Conservation (phyloP, 306 rosid species). For the Astragalus glycyphyllos region DNA sequence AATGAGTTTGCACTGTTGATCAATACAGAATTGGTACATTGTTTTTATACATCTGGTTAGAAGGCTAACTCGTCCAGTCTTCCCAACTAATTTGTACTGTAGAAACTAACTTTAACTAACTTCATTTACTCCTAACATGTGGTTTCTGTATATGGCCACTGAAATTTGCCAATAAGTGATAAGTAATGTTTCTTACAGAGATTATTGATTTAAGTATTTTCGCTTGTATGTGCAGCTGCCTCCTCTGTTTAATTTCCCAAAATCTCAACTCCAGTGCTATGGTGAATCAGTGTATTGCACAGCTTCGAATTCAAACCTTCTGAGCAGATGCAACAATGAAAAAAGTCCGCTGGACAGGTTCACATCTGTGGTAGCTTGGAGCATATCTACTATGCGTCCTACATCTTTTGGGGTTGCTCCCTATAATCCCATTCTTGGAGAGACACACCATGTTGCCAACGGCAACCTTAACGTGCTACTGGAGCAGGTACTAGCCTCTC, state of each 20-base stretch:
- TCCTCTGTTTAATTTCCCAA: conserved; percentile 75
- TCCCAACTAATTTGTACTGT: too few relatives aligned
- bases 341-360: conserved; percentile 68
- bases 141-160: neutral
- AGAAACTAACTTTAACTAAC: too few relatives aligned
- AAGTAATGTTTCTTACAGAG: neutral
- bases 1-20: too few relatives aligned
- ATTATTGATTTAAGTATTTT: neutral
- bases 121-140: too few relatives aligned
- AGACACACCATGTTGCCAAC: conserved; percentile 85
- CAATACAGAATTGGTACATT: too few relatives aligned
- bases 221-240: conserved; percentile 61
- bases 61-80: too few relatives aligned
- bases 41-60: too few relatives aligned
- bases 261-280: conserved; percentile 83
- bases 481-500: conserved; percentile 68
- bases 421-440: conserved; percentile 87
- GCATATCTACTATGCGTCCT: conserved; percentile 78
- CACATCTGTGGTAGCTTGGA: conserved; percentile 75
- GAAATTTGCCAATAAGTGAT: neutral
- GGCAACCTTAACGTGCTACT: conserved; percentile 68
- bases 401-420: conserved; percentile 68
- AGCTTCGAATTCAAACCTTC: conserved; percentile 55
- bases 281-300: conserved; percentile 77
- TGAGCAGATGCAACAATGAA: conserved; percentile 63